Evolutionary conservation across 306 rosid species (phyloP).

Genomic region (Castanea mollissima): DNA sequence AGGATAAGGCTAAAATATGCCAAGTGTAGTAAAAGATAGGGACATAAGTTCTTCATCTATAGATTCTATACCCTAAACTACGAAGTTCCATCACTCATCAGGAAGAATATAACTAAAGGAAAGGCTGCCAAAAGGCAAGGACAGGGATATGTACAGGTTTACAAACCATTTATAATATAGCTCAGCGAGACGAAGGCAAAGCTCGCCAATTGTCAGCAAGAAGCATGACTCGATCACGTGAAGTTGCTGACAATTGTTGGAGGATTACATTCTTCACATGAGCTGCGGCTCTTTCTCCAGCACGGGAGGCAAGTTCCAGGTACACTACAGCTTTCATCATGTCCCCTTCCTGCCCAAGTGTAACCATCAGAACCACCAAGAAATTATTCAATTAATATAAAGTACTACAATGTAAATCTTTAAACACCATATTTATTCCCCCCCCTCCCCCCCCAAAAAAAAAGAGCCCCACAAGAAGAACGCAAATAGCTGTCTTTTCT

Average conservation of each 20-base stretch:
- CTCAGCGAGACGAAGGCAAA: slow-evolving; percentile 54
- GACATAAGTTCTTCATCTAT: background rate
- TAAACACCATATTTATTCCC: background rate
- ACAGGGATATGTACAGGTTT: background rate
- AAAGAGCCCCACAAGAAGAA: no score
- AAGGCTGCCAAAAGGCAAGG: background rate
- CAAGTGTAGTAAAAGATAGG: background rate
- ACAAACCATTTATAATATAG: background rate
- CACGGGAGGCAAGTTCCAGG: slow-evolving; percentile 81
- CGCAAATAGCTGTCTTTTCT: background rate
- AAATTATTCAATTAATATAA: background rate
- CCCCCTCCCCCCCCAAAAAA: no score
- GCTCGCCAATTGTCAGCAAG: slow-evolving; percentile 69
- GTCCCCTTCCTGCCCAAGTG: slow-evolving; percentile 63
- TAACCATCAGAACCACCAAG: slow-evolving; percentile 14
- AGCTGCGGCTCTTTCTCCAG: slow-evolving; percentile 71
- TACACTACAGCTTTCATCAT: slow-evolving; percentile 81
- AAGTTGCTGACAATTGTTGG: slow-evolving; percentile 55
- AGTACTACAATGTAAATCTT: background rate
- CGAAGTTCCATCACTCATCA: background rate
- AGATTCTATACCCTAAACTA: background rate
- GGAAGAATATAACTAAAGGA: background rate
- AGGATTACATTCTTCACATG: slow-evolving; percentile 64
- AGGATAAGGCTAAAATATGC: background rate
- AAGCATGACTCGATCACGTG: slow-evolving; percentile 55